phyloP scores from a whole-genome alignment of 331 rosid genomes.

The Quercus tomentella region DNA sequence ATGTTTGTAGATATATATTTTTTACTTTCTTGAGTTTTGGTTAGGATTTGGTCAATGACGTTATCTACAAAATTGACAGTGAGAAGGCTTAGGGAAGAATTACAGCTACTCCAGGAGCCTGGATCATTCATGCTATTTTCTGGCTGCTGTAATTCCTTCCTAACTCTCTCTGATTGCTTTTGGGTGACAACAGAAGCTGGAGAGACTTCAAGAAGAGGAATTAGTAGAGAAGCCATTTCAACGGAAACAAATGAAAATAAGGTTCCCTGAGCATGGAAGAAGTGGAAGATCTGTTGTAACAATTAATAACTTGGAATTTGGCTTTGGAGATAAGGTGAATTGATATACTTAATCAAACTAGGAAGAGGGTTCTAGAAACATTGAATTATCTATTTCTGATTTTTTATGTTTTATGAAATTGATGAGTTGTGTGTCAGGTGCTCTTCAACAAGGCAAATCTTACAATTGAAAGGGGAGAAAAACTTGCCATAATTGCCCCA shows the following conservation, averaged over 20 bases:
- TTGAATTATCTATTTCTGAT: too few species aligned
- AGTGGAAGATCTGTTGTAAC: conserved; percentile 85
- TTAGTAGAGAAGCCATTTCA: conserved; percentile 87
- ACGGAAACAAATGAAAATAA: conserved; percentile 92
- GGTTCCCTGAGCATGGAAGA: conserved; percentile 91
- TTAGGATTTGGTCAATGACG: background rate
- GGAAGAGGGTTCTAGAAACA: too few species aligned
- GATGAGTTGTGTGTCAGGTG: conserved; percentile 40
- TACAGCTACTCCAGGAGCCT: conserved; percentile 96
- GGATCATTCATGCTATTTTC: conserved; percentile 43
- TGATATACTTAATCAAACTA: too few species aligned
- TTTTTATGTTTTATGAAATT: too few species aligned
- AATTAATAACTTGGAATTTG: conserved; percentile 16
- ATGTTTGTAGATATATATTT: background rate
- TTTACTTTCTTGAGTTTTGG: background rate
- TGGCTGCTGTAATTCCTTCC: conserved; percentile 5
- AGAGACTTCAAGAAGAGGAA: conserved; percentile 68
- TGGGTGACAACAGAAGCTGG: too few species aligned
- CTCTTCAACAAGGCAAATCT: conserved; percentile 83
- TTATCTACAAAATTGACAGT: conserved; percentile 39
- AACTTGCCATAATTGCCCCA: conserved; percentile 87
- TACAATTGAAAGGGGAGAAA: conserved; percentile 84
- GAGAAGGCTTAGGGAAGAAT: conserved; percentile 97
- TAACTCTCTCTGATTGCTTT: too few species aligned
- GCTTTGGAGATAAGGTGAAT: too few species aligned